Base-by-base conservation (phyloP, 495 filamentous ascomycete genomes). In the Talaromyces nanjingensis region DNA sequence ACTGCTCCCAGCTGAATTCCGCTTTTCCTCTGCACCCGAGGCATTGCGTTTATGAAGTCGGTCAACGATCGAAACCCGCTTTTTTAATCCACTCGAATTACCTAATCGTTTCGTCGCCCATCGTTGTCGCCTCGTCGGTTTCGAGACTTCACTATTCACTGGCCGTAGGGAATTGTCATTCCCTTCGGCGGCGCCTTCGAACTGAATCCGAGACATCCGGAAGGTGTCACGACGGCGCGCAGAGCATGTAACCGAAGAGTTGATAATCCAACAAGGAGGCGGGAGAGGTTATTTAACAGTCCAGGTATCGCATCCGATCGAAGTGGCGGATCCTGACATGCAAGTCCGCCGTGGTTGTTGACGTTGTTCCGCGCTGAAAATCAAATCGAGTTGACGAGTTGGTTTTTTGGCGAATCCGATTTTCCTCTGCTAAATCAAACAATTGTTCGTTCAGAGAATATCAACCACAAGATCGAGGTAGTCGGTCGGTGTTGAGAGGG, bases 31-130 rank as follows among this genome's bases (percentile, higher is more conserved):
- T 34, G 77, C 82, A 59, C 82, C 84, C 59, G 74, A 71, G 14
- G 77, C 65, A 37, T 76, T 77, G 56, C 84, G 82, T 72, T 86
- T 85, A 68, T 92, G 86, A 71, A 89, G 82, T 64, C 90, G 89
- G 66, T 89, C 84, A 71, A 91, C 88, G 66, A 99, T 88, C 62
- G 91, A 93, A 56, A 89, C 81, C 63, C 94, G 89, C 79, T 97
- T 98, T 70, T 83, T 78, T 69, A 85, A 74, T 34, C 87, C 90
- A 72, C 87, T 89, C 74, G 85, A 79, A 64, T 89, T 88, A 60
- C 83, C 87, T 66, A 87, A 81, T 70, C 91, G 87, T 66, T 91
- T 91, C 31, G 94, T 98, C 62, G 94, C 94, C 94, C 94, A 99
- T 87, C 96, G 81, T 70, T 92, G 86, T 70, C 91, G 80, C 76